Conservation (phyloP, 1,284 basidiomycete species). For the Entoloma clypeatum region DNA sequence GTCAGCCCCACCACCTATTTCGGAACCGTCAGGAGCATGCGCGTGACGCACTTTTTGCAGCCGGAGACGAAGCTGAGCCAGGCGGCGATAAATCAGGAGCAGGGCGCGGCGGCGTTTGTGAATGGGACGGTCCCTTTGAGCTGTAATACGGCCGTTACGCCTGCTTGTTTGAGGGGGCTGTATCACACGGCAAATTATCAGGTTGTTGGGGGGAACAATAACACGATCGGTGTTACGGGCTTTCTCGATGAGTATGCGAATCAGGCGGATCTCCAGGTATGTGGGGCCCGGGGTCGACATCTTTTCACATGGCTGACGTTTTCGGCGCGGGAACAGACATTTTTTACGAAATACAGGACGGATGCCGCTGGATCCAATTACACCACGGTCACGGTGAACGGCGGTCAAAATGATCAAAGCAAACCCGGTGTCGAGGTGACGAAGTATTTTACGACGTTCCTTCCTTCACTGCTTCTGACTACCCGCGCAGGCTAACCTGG, state of each 20-base stretch:
- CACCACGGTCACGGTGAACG: constrained; percentile 52
- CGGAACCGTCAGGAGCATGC: constrained; percentile 46
- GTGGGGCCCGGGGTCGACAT: constrained; percentile 6
- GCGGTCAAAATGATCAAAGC: constrained; percentile 56
- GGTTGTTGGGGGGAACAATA: constrained; percentile 41
- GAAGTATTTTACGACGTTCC: neutral
- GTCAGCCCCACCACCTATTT: constrained; percentile 61
- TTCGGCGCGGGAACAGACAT: constrained; percentile 37
- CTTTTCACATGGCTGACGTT: neutral
- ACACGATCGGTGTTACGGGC: constrained; percentile 56
- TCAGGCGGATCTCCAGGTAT: constrained; percentile 44
- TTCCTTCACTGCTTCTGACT: neutral
- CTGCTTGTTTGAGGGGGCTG: constrained; percentile 51
- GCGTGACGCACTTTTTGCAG: constrained; percentile 39
- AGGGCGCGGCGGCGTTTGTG: constrained; percentile 23
- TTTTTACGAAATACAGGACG: constrained; percentile 47
- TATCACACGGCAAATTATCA: constrained; percentile 57
- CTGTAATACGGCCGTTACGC: constrained; percentile 51
- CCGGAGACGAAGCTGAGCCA: constrained; percentile 33
- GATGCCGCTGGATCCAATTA: constrained; percentile 53
- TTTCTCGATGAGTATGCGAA: constrained; percentile 58
- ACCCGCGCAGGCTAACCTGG: constrained; percentile 61
- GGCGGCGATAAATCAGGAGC: constrained; percentile 20
- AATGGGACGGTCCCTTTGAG: constrained; percentile 39
- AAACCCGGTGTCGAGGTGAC: constrained; percentile 54